Evolutionary conservation across 179 eudicot genomes (phyloP).

Genomic region (Beta macrorhiza): DNA sequence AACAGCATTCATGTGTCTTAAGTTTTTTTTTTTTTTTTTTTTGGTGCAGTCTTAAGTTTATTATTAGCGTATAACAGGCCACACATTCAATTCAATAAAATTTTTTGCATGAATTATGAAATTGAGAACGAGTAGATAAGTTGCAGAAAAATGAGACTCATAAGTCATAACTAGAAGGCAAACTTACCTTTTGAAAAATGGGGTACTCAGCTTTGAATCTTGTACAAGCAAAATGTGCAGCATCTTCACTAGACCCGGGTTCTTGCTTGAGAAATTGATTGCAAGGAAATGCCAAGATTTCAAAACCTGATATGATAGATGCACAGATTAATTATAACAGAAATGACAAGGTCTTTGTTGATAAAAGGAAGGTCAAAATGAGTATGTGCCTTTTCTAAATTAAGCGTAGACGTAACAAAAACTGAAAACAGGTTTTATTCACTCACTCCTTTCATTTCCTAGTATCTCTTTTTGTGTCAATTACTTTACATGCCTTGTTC

Average conservation of each 20-base stretch:
- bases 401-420: not conserved
- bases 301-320: constrained; percentile 49
- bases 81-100: no score
- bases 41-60: no score
- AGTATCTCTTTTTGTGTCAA: not conserved
- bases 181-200: constrained; percentile 69
- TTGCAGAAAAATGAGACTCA: not conserved
- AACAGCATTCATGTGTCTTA: not conserved
- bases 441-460: not conserved
- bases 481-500: not conserved
- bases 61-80: not conserved
- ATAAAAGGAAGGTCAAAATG: not conserved
- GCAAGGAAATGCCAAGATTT: constrained; percentile 90
- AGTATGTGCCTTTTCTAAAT: not conserved
- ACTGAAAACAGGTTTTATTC: not conserved
- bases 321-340: not conserved
- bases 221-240: constrained; percentile 71
- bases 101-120: not conserved
- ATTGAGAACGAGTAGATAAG: not conserved
- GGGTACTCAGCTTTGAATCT: constrained; percentile 86
- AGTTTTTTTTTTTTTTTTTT: no score
- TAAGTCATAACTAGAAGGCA: not conserved
- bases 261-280: constrained; percentile 88
- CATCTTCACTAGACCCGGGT: constrained; percentile 71
- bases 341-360: not conserved